Percentiles rank a stretch among this genome's conserved stretches.
Evolutionary conservation across 202 grass and related monocot genomes (phyloP).

Genomic region (Dendrocalamus latiflorus): DNA sequence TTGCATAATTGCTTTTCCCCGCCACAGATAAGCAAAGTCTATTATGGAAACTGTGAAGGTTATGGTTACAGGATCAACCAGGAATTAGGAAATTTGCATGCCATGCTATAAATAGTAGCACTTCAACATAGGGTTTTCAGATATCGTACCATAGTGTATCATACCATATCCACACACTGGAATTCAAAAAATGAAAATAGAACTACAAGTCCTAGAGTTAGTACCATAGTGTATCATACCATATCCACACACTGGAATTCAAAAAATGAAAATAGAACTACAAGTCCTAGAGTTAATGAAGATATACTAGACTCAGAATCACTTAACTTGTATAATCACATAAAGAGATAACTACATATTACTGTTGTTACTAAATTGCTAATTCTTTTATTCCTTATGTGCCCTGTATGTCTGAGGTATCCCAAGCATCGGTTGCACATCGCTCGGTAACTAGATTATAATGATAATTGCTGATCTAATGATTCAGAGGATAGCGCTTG

Average conservation of each 20-base stretch:
- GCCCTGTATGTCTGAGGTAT: too few species aligned
- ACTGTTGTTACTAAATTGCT: too few species aligned
- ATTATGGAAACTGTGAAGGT: background rate
- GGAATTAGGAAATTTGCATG: background rate
- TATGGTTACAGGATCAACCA: background rate
- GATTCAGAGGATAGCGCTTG: too few species aligned
- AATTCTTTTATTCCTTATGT: too few species aligned
- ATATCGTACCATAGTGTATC: background rate
- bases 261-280: background rate
- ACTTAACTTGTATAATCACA: background rate
- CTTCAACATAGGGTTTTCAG: background rate
- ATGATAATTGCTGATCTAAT: too few species aligned
- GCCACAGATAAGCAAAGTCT: background rate
- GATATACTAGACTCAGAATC: background rate
- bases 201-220: conserved; percentile 4
- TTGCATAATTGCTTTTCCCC: background rate
- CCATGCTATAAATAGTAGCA: background rate
- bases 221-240: background rate
- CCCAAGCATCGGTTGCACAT: too few species aligned
- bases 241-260: background rate
- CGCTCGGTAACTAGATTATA: too few species aligned
- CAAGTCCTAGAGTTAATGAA: background rate
- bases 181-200: background rate
- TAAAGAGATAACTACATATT: too few species aligned
- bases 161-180: background rate